Base-by-base conservation (phyloP, 2,329 filamentous ascomycete genomes). In the Pezicula carpinea region DNA sequence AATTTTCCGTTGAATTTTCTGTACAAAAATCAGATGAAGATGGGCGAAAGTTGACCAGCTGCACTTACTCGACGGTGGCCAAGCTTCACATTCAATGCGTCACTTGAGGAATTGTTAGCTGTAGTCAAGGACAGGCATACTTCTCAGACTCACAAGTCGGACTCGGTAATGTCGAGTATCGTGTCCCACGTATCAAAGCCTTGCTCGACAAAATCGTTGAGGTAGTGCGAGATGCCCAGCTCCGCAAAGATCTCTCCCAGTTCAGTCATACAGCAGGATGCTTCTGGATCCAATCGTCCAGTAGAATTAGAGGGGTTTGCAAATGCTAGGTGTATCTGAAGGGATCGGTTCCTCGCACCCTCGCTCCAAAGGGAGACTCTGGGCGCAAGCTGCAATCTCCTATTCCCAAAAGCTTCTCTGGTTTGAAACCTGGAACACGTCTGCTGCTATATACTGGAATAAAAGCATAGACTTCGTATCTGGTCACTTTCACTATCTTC, bases 141-240 rank as follows among this genome's bases (percentile, higher is more conserved):
- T 15, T 38, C n/a, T 2, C 15, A n/a, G 13, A 53, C 50, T 32
- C 35, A 89, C 85, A 93, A 73, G 60, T 93, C 88, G 19, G 85
- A 87, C 66, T 92, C 88, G 51, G 87, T 89, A 45, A 93, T 90
- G 61, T 92, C 87, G 43, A 90, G 73, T 46, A 92, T 83, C 1
- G 84, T 90, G 29, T 89, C 85, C 88, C 88, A 92, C 10, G 83
- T 82, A 65, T 93, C 88, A 64, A 93, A 93, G 3, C 88, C 88
- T 66, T 92, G 87, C 44, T 87, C 80, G 36, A 88, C 64, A 58
- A 93, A 87, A 47, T 74, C 69, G 55, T 83, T 75, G 50, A 87
- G 77, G 69, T 93, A 92, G 68, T 90, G 85, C 69, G 80, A 74
- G 65, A 93, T 76, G 63, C 87, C 87, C 73, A 92, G 74, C 74